These are phyloP conservation scores for Quaeritorhiza haematococci DNA, from an alignment of 371 early-diverging fungal genomes.

Conservation along the genomic window DNA sequence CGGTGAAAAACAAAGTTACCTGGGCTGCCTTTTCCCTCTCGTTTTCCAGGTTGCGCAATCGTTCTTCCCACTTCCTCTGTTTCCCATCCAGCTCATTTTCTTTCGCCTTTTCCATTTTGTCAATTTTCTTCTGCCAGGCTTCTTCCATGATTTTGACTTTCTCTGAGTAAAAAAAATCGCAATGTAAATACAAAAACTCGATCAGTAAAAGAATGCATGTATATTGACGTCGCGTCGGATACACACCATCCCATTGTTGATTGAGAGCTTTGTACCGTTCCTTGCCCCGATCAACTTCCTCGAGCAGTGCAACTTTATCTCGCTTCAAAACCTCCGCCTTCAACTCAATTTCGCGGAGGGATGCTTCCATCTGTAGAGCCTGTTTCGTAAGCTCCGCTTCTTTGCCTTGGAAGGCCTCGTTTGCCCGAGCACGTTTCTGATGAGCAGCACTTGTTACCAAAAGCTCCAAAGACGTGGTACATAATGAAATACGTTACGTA, in stretches of 20 bases:
- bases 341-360: slow-evolving; percentile 22
- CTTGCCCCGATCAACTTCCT: slow-evolving; percentile 30
- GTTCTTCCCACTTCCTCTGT: slow-evolving; percentile 22
- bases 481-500: background rate
- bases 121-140: slow-evolving; percentile 12
- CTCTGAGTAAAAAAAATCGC: slow-evolving; percentile 5
- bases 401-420: slow-evolving; percentile 4
- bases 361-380: slow-evolving; percentile 27
- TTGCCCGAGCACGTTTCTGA: background rate
- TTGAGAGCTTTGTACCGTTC: slow-evolving; percentile 22
- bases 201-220: no score
- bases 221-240: no score
- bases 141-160: slow-evolving; percentile 22
- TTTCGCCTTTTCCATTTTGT: slow-evolving; percentile 20
- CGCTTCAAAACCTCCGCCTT: slow-evolving; percentile 25
- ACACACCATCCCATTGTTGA: slow-evolving; percentile 18
- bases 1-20: no score
- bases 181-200: no score
- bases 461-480: no score
- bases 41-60: slow-evolving; percentile 12
- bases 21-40: slow-evolving; percentile 20
- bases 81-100: slow-evolving; percentile 23
- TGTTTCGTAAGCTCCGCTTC: background rate
- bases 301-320: slow-evolving; percentile 31
- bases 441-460: background rate